phyloP scores from a whole-genome alignment of 2,329 filamentous ascomycete species.

The Metarhizium guizhouense region DNA sequence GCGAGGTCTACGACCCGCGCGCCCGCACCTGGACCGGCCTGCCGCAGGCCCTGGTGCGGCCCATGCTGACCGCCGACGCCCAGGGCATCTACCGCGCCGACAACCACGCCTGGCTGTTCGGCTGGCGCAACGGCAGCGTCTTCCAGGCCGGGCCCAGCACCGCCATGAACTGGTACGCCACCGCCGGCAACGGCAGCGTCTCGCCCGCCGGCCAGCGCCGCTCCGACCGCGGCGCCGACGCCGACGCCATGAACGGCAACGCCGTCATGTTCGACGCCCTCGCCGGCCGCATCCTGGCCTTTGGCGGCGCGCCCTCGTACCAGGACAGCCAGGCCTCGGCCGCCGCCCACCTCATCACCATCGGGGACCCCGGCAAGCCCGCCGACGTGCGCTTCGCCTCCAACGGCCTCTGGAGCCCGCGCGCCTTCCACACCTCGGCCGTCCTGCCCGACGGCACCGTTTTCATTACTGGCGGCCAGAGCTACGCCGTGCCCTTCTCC shows the following conservation, averaged over 20 bases:
- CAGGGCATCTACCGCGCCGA: constrained; percentile 39
- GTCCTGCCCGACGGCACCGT: constrained; percentile 39
- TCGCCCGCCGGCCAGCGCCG: constrained; percentile 27
- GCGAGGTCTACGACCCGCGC: constrained; percentile 41
- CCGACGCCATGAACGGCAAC: constrained; percentile 45
- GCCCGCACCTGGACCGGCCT: constrained; percentile 38
- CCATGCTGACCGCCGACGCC: constrained; percentile 40
- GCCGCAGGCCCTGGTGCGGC: constrained; percentile 30
- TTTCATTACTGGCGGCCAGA: constrained; percentile 39
- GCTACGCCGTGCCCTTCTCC: constrained; percentile 31
- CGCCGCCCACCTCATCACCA: constrained; percentile 31
- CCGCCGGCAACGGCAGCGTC: constrained; percentile 30
- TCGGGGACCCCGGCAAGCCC: constrained; percentile 9
- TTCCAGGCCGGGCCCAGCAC: constrained; percentile 8
- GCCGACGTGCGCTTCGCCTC: constrained; percentile 6
- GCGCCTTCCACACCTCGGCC: constrained; percentile 36
- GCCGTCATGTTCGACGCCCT: constrained; percentile 49
- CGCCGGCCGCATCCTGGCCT: constrained; percentile 44
- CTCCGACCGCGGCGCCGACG: constrained; percentile 24
- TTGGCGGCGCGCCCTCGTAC: constrained; percentile 40
- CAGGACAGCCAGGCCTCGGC: constrained; percentile 29
- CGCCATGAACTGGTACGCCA: constrained; percentile 47
- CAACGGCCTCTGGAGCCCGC: constrained; percentile 24
- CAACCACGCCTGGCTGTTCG: constrained; percentile 8
- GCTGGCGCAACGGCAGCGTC: constrained; percentile 17